A percentile compares a stretch with the other conserved stretches of the same genome.
Evolutionary conservation across 192 early-diverging fungal genomes (phyloP).

Genomic region (Kickxella alabastrina): DNA sequence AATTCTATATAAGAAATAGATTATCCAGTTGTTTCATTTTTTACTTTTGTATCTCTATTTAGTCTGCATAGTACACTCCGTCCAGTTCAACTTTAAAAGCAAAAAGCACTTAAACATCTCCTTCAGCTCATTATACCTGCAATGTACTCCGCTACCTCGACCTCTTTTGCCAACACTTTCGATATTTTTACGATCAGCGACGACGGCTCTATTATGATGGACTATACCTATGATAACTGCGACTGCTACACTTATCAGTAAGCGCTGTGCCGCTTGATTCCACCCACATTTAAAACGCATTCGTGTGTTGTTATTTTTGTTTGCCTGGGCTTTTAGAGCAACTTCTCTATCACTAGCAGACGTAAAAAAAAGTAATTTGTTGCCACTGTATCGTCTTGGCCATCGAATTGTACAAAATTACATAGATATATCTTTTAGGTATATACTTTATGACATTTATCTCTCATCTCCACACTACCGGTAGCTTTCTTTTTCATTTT

Average conservation of each 20-base stretch:
- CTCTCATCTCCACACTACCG: too few species aligned
- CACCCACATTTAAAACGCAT: too few species aligned
- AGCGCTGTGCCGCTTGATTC: too few species aligned
- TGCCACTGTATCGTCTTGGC: neutral
- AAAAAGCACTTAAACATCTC: too few species aligned
- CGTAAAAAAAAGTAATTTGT: neutral
- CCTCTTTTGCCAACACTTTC: slow-evolving; percentile 11
- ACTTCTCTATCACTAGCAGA: too few species aligned
- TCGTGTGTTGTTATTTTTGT: too few species aligned
- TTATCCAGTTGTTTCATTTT: neutral
- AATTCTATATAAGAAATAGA: too few species aligned
- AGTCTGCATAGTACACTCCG: neutral
- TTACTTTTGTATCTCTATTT: neutral
- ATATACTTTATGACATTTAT: neutral
- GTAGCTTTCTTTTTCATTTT: too few species aligned
- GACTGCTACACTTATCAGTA: too few species aligned
- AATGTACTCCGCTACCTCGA: neutral
- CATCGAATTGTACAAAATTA: neutral
- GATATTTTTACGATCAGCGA: slow-evolving; percentile 15
- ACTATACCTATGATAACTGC: slow-evolving; percentile 5
- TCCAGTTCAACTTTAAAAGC: neutral
- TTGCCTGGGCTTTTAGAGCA: too few species aligned
- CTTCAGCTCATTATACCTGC: too few species aligned
- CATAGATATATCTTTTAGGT: too few species aligned
- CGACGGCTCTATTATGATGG: slow-evolving; percentile 18